Base-by-base conservation (phyloP, 768 basidiomycete genomes). In the Panaeolus papilionaceus region DNA sequence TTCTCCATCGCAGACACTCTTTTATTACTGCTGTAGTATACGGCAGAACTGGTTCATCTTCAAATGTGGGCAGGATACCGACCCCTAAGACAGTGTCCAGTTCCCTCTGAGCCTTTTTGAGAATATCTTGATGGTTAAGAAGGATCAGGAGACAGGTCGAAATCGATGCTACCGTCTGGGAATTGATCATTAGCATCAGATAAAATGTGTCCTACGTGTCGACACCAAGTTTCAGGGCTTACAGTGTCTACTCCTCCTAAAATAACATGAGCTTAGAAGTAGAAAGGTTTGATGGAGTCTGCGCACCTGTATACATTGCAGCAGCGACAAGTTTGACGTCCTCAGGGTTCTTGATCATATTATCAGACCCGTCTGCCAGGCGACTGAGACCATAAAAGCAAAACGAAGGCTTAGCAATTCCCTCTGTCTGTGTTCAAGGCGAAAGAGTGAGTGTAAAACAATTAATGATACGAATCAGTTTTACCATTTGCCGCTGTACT, bases 71-170 rank as follows among this genome's bases (percentile, higher is more conserved):
- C 9, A 83, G 69, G 49, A 74, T 67, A 18, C 75, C 75, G 1
- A 69, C 64, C n/a, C 76, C 73, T 9, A 81, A 61, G n/a, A 80
- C 75, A 16, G 71, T 28, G 64, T 81, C 82, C 1, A 83, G 68
- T 58, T 82, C 78, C n/a, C 47, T 26, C 42, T 44, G 42, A 44
- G 42, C 11, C 16, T 44, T 44, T 44, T 44, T 44, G 14, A 44
- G 42, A 44, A 44, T 18, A 44, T 44, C 42, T 18, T 44, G 42
- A 44, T 44, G 42, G 5, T 51, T 51, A 4, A 51, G 47, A 23
- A 51, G 26, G 9, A 23, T 23, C 47, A 23, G 47, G 14, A 12
- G 47, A 51, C 47, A 51, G 8, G 47, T 51, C 23, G 20, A 20
- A 51, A 51, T 26, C 20, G 47, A 51, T 12, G 47, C 26, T 20